Conservation (phyloP, 2,329 filamentous ascomycete genomes). For the Neopestalotiopsis sp. region DNA sequence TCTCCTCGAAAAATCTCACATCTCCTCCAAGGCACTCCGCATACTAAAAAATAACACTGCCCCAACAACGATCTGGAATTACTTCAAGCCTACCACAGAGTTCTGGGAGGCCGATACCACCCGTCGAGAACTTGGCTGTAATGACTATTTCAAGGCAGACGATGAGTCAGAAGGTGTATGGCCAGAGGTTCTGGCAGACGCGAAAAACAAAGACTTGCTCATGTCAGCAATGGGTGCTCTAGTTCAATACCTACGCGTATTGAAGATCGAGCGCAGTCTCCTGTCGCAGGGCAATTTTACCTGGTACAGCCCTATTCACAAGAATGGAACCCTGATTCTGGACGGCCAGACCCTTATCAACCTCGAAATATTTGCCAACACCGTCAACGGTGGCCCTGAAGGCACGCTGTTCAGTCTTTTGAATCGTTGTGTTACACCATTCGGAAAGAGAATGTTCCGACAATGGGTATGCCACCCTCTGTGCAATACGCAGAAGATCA, state of each 20-base stretch:
- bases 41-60: conserved; percentile 96
- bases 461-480: conserved; percentile 98
- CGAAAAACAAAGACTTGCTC: conserved; percentile 77
- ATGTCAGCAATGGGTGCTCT: conserved; percentile 94
- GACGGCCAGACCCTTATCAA: conserved; percentile 98
- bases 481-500: conserved; percentile 85
- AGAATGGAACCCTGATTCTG: conserved; percentile 88
- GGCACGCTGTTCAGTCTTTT: conserved; percentile 90
- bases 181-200: conserved; percentile 76
- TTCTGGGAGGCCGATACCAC: conserved; percentile 90
- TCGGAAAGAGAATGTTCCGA: conserved; percentile 93
- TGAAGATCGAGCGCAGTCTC: conserved; percentile 89
- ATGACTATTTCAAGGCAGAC: conserved; percentile 76
- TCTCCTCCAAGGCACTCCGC: conserved; percentile 87
- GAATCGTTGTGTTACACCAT: conserved; percentile 94
- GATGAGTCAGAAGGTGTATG: conserved; percentile 65
- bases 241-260: conserved; percentile 80
- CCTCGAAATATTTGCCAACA: conserved; percentile 95
- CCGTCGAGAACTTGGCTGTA: conserved; percentile 78
- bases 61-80: conserved; percentile 94
- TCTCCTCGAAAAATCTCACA: conserved; percentile 82
- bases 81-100: conserved; percentile 83
- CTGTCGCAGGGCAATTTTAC: conserved; percentile 90
- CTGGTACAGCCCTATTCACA: conserved; percentile 88
- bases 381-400: conserved; percentile 81